A percentile compares a stretch with the other conserved stretches of the same genome.
These are phyloP conservation scores for Globisporangium recalcitrans DNA, from an alignment of 352 stramenopile species.

Conservation along the genomic window DNA sequence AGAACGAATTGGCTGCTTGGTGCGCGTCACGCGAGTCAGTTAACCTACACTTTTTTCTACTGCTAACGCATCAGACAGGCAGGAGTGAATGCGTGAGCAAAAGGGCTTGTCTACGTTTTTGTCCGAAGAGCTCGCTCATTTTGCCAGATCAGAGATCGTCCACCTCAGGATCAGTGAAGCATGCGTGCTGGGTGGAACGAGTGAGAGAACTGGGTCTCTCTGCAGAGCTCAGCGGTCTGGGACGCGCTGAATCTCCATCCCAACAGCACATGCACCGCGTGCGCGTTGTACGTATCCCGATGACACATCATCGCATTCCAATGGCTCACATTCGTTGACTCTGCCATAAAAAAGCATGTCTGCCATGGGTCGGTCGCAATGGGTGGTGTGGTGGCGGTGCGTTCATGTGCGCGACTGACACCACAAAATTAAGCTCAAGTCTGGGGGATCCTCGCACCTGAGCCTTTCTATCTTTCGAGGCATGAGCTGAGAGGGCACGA, in stretches of 20 bases:
- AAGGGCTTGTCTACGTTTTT: constrained; percentile 8
- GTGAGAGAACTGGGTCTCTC: not conserved
- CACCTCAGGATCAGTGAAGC: not conserved
- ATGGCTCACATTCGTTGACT: not conserved
- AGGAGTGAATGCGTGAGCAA: not conserved
- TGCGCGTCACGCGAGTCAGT: constrained; percentile 8
- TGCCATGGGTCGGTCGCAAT: too few species aligned
- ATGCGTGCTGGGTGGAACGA: not conserved
- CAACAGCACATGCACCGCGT: not conserved
- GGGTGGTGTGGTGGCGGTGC: too few species aligned
- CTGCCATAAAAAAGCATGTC: not conserved
- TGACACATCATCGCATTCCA: not conserved
- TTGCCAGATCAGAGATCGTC: not conserved
- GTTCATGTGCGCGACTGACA: not conserved
- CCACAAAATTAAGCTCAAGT: not conserved
- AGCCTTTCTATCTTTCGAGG: not conserved
- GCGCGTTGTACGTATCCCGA: not conserved
- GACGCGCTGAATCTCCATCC: not conserved
- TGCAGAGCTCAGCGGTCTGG: not conserved
- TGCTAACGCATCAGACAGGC: not conserved
- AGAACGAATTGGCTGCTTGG: not conserved
- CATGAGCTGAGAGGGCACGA: too few species aligned
- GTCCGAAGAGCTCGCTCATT: not conserved
- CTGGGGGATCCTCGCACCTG: too few species aligned
- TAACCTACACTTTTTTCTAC: constrained; percentile 13